phyloP scores from a whole-genome alignment of 345 rosid species.

The Gossypioides kirkii region DNA sequence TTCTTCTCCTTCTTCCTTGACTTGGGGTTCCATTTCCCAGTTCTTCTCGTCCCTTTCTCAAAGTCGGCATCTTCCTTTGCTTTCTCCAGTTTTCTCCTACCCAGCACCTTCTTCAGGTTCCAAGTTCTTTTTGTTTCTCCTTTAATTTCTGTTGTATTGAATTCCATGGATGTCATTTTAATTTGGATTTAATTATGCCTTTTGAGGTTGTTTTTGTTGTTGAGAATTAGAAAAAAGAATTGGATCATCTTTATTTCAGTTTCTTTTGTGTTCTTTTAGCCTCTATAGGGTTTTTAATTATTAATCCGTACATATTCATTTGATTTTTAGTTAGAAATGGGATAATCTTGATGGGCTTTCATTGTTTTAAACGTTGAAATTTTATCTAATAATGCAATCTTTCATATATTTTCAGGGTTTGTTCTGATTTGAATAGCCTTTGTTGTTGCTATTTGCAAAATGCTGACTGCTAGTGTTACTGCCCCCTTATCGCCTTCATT shows the following conservation, averaged over 20 bases:
- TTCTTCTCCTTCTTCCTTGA: background rate
- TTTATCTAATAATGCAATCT: background rate
- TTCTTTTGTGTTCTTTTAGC: background rate
- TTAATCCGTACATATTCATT: background rate
- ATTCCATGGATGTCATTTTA: background rate
- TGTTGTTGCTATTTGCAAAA: background rate
- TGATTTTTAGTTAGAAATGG: background rate
- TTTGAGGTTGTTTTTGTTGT: background rate
- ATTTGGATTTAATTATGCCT: background rate
- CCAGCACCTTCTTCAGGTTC: background rate
- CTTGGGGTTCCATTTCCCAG: background rate
- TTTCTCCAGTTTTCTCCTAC: background rate
- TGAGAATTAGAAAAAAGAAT: background rate
- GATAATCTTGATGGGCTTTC: background rate
- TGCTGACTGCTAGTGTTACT: conserved; percentile 3
- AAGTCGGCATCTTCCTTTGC: background rate
- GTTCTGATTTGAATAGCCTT: background rate
- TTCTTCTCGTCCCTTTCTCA: background rate
- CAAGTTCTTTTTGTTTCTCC: background rate
- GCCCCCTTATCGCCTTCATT: background rate
- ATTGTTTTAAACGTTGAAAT: background rate
- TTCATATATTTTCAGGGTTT: background rate
- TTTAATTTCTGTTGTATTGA: background rate
- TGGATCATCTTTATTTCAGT: background rate
- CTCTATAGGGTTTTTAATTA: background rate